Conservation (phyloP, 495 filamentous ascomycete genomes). For the Mycothermus thermophilus region DNA sequence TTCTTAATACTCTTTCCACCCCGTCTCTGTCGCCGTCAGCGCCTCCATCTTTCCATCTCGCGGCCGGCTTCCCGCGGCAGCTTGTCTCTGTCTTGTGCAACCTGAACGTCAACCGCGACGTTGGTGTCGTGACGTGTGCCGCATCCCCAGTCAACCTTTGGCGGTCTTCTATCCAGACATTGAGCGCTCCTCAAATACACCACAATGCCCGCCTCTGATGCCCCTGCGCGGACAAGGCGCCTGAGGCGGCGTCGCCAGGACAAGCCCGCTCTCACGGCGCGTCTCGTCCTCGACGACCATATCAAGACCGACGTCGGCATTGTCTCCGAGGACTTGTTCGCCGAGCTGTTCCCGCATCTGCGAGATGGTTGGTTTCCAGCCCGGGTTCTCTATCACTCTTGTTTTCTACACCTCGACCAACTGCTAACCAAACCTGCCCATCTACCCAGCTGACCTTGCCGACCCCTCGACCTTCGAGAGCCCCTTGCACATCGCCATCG, state of each 20-base stretch:
- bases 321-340: constrained; percentile 72
- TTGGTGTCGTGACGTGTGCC: too few species aligned
- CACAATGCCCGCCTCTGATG: constrained; percentile 8
- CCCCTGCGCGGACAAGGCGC: constrained; percentile 19
- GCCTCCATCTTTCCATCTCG: too few species aligned
- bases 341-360: constrained; percentile 59
- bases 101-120: too few species aligned
- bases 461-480: constrained; percentile 19
- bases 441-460: constrained; percentile 10
- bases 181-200: too few species aligned
- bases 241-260: constrained; percentile 42
- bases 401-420: neutral
- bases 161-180: too few species aligned
- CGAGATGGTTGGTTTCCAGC: constrained; percentile 9
- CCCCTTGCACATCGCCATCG: constrained; percentile 58
- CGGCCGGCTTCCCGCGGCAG: too few species aligned
- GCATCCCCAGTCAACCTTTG: too few species aligned
- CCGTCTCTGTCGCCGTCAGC: too few species aligned
- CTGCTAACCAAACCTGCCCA: constrained; percentile 11
- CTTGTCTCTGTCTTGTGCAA: too few species aligned
- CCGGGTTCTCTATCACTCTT: neutral
- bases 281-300: constrained; percentile 64
- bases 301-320: constrained; percentile 79
- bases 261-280: constrained; percentile 38
- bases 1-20: too few species aligned